Base-by-base conservation (phyloP, 345 rosid genomes). In the Arabidopsis arenosa region DNA sequence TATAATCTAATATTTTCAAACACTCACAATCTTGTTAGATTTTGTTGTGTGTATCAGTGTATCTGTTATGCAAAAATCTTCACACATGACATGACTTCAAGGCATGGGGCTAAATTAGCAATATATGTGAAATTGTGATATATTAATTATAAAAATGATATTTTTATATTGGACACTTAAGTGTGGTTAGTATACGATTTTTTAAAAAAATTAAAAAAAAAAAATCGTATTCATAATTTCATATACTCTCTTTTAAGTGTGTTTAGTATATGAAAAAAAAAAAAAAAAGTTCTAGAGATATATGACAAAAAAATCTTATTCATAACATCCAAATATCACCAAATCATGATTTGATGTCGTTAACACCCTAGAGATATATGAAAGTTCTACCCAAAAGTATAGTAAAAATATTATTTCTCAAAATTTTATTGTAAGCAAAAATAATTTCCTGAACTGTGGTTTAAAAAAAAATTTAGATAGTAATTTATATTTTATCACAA, bases 21-120 rank as follows among this genome's bases (percentile, higher is more conserved):
- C 28, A 69, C 28, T 54, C 75, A 23, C 48, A 45, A 55, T 76
- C 51, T 54, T 62, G 51, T 68, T 69, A 44, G 75, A 69, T 76
- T 61, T 43, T 62, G 51, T 63, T 52, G 70, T 67, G 40, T 45
- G 52, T 58, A 37, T 43, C 48, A 37, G n/a, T 41, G 36, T 21
- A 63, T 63, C 53, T 28, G 8, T 67, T 67, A 32, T 66, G 11
- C 26, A 58, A 56, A 56, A 26, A 26, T 26, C 9, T 43, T 35
- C 77, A 64, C 37, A n/a, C n/a, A n/a, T n/a, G n/a, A 52, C 18
- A 37, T 2, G 5, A 58, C 44, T 47, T 64, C 39, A 63, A 47
- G 10, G 41, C 7, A 14, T 48, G 75, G 21, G 60, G 21, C 32
- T 39, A 37, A 39, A 37, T 12, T 49, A 37, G 61, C 49, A 9